Percentiles rank a stretch among this genome's conserved stretches.
Evolutionary conservation across 306 rosid species (phyloP).

Genomic region (Citrullus mucosospermus): DNA sequence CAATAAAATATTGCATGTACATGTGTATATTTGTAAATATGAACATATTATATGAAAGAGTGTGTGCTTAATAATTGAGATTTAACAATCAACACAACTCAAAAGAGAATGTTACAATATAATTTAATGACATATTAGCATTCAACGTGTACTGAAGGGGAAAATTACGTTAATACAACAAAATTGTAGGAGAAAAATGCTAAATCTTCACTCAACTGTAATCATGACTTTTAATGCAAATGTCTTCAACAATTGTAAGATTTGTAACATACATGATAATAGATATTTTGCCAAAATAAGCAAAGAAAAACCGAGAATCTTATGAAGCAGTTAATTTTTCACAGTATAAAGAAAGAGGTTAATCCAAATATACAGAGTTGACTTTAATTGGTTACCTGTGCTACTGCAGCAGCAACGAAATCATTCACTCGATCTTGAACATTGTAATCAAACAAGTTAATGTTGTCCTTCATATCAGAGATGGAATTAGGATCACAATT

Average conservation of each 20-base stretch:
- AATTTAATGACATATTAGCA: neutral
- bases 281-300: neutral
- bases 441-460: slow-evolving; percentile 37
- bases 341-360: neutral
- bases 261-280: neutral
- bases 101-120: neutral
- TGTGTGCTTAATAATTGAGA: neutral
- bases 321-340: neutral
- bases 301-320: neutral
- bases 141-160: neutral
- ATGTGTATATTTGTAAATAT: neutral
- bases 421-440: slow-evolving; percentile 41
- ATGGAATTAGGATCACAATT: neutral
- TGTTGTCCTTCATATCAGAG: slow-evolving; percentile 26
- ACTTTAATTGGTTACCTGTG: slow-evolving; percentile 26
- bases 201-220: neutral
- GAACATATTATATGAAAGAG: neutral
- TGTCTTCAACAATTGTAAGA: neutral
- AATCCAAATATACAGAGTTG: neutral
- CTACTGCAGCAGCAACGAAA: slow-evolving; percentile 42
- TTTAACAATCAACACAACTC: neutral
- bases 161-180: neutral
- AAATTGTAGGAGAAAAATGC: neutral
- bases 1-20: neutral
- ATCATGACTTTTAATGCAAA: neutral